These are phyloP conservation scores for Ascochyta pisi DNA, from an alignment of 2,329 filamentous ascomycete genomes.

Conservation along the genomic window DNA sequence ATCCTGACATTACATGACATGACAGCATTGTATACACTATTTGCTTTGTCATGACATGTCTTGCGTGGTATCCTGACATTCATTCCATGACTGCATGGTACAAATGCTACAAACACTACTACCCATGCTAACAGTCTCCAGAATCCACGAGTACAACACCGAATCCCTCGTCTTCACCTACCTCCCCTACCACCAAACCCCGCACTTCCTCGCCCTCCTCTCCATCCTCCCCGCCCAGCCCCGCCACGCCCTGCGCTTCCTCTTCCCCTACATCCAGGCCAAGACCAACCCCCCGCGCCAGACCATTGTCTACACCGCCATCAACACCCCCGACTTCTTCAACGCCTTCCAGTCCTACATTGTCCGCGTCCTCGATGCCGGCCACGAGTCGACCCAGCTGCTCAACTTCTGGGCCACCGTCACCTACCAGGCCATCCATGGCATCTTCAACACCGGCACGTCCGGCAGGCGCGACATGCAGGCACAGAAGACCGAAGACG, in stretches of 20 bases:
- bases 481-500: slow-evolving; percentile 78
- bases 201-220: slow-evolving; percentile 83
- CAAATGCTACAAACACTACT: no score
- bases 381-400: slow-evolving; percentile 77
- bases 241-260: slow-evolving; percentile 78
- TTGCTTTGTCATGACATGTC: no score
- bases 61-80: no score
- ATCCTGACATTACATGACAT: no score
- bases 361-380: slow-evolving; percentile 72
- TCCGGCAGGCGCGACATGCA: slow-evolving; percentile 80
- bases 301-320: slow-evolving; percentile 82
- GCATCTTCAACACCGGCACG: slow-evolving; percentile 77
- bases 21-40: no score
- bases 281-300: slow-evolving; percentile 78
- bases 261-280: slow-evolving; percentile 84
- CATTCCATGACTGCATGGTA: no score
- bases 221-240: slow-evolving; percentile 83
- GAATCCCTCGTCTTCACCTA: slow-evolving; percentile 80
- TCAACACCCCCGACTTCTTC: slow-evolving; percentile 78
- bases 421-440: slow-evolving; percentile 82
- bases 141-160: slow-evolving; percentile 91
- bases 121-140: slow-evolving; percentile 46
- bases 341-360: slow-evolving; percentile 79
- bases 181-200: slow-evolving; percentile 87
- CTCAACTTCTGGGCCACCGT: slow-evolving; percentile 92